Evolutionary conservation across 2,329 filamentous ascomycete genomes (phyloP).

Genomic region (Huntiella bhutanensis): DNA sequence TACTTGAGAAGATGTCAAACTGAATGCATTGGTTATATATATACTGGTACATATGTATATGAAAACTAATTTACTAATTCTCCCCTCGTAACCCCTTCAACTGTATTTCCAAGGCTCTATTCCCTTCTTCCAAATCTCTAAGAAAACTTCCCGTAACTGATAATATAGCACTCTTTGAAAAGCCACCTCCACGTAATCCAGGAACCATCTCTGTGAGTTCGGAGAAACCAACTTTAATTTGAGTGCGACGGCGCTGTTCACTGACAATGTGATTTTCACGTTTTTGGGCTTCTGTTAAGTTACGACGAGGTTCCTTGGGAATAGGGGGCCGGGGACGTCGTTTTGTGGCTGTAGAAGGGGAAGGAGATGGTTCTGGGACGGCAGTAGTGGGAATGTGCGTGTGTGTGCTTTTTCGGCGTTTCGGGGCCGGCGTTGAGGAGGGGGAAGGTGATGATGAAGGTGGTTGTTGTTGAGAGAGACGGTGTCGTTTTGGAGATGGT

Average conservation of each 20-base stretch:
- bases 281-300: conserved; percentile 66
- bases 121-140: conserved; percentile 52
- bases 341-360: conserved; percentile 23
- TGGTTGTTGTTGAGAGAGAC: background rate
- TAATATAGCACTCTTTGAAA: conserved; percentile 69
- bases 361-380: conserved; percentile 17
- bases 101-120: conserved; percentile 32
- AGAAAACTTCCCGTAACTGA: conserved; percentile 60
- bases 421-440: background rate
- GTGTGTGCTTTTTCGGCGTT: background rate
- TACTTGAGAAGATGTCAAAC: background rate
- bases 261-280: conserved; percentile 72
- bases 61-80: background rate
- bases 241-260: conserved; percentile 67
- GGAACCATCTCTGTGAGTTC: conserved; percentile 63
- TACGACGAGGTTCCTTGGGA: conserved; percentile 39
- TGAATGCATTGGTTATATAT: background rate
- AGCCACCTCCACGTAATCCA: conserved; percentile 50
- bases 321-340: conserved; percentile 16
- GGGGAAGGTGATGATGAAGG: background rate
- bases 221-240: conserved; percentile 68
- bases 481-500: conserved; percentile 6
- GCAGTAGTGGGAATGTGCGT: background rate
- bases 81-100: background rate
- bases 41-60: background rate